Base-by-base conservation (phyloP, 208 protist species). In the Crithidia mellificae region DNA sequence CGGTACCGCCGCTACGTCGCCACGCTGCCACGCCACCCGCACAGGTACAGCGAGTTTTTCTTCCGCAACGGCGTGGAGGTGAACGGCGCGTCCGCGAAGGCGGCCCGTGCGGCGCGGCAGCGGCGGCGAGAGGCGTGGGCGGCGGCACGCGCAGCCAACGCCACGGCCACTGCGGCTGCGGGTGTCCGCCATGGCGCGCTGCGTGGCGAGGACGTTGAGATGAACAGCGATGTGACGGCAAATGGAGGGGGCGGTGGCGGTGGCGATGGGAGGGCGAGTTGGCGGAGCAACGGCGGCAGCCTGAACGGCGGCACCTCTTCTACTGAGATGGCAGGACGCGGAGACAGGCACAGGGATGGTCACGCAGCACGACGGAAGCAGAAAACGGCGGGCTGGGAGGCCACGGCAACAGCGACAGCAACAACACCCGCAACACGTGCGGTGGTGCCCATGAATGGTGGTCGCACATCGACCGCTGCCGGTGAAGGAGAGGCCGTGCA, bases 41-140 rank as follows among this genome's bases (percentile, higher is more conserved):
- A 74, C 15, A 52, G 30, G 14, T 92, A 90, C 68, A 55, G 44
- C 19, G 90, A 96, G 76, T 93, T 85, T 59, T 96, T 93, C 62
- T 93, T 92, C 62, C 76, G 76, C 32, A 83, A 96, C 72, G 87
- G 87, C 0, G 78, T 70, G 2, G 80, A 90, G 72, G 82, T 91
- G 36, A 89, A 78, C 55, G 50, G 67, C 14, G 50, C 62, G 8
- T 80, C 70, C 7, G 57, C 61, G 57, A 46, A 63, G 67, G 66
- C 34, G 11, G 65, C 62, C n/a, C n/a, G n/a, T n/a, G n/a, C n/a
- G n/a, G n/a, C n/a, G 38, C 76, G 68, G 20, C 63, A 49, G 2
- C 63, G 41, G 6, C 62, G 65, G 1, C 64, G 56, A 2, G 68
- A 54, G 66, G 27, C 63, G 49, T 29, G 65, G 34, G 65, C 53